Conservation (phyloP, 495 filamentous ascomycete species). For the Tuber melanosporum region DNA sequence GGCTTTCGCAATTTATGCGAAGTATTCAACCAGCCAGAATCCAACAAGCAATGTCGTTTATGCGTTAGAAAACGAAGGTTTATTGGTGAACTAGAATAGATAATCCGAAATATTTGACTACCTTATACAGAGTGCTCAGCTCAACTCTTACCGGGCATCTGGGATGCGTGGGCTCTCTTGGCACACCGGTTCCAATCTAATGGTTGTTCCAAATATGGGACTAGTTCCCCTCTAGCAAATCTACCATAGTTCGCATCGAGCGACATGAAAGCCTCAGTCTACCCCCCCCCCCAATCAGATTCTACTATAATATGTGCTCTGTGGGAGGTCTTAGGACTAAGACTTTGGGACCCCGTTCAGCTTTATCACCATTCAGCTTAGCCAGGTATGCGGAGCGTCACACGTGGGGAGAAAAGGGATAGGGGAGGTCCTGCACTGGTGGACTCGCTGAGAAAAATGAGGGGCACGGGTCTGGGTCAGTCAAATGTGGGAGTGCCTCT, state of each 20-base stretch:
- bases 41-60: not conserved
- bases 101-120: not conserved
- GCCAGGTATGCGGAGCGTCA: not conserved
- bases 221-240: not conserved
- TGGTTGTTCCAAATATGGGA: not conserved
- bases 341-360: not conserved
- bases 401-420: not conserved
- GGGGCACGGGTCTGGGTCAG: not conserved
- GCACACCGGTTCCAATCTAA: not conserved
- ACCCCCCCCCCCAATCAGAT: not conserved
- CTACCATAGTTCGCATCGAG: not conserved
- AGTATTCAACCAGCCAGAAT: not conserved
- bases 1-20: not conserved
- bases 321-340: not conserved
- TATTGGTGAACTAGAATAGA: not conserved
- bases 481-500: not conserved
- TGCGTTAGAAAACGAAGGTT: not conserved
- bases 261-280: not conserved
- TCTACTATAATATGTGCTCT: not conserved
- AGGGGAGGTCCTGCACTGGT: not conserved
- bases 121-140: not conserved
- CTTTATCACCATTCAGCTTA: not conserved
- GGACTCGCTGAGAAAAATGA: not conserved
- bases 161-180: not conserved
- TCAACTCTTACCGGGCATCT: not conserved